Evolutionary conservation across 108 stramenopile genomes (phyloP), one percentile per base, ranked within the genome.

Genomic region (Schizochytrium sp.): DNA sequence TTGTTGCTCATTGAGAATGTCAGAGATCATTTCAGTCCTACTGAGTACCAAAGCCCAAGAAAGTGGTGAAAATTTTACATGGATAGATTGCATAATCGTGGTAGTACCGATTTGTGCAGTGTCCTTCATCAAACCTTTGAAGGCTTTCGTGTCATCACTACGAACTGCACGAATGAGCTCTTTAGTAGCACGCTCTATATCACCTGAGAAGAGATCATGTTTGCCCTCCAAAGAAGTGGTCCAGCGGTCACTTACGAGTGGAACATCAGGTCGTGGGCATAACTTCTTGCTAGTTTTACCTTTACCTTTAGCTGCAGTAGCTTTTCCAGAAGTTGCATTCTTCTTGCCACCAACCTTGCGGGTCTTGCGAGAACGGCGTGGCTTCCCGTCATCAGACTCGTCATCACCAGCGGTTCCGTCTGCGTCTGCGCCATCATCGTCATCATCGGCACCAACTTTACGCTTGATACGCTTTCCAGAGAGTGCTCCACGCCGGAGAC

Each of bases 161-260:
- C 47, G 76, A 5, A 83, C 76, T n/a, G 76, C 76, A 42, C 53
- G 53, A 38, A 83, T 42, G 17, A 55, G 76, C 76, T 49, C 76
- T n/a, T 28, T 7, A 13, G 53, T 13, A 56, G 76, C 50, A 42
- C 2, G 53, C 15, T 83, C 76, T 7, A 55, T 53, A 53, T 83
- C 76, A 53, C 76, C 53, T 13, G 5, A 5, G 28, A 83, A 49
- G 5, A 40, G 13, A 28, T 53, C 40, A 17, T n/a, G 50, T 0
- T 42, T 47, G 50, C 50, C 76, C 53, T 83, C 55, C 50, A 49
- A n/a, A 5, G 10, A 5, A 17, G 49, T n/a, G 4, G 10, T 55
- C 53, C 53, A 49, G 47, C 28, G 1, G 53, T 83, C 76, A 17
- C 50, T n/a, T 7, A 55, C 50, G 0, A 10, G 28, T 5, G 47